Conservation (phyloP, 345 rosid species). For the Arabis hirsuta region DNA sequence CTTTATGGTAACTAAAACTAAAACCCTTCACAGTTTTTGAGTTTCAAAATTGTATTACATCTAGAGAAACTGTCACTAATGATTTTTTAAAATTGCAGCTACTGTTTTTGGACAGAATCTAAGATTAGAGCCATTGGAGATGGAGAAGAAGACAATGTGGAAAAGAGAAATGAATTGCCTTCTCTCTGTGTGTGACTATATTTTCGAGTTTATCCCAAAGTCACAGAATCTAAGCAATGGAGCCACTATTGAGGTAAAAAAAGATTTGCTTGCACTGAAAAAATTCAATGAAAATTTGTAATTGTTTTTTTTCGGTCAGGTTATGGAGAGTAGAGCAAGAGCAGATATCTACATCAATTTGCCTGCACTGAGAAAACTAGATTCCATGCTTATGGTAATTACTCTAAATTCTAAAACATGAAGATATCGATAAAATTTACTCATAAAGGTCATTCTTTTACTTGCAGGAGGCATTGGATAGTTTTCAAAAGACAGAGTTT, state of each 20-base stretch:
- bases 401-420: neutral
- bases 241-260: slow-evolving; percentile 62
- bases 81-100: slow-evolving; percentile 49
- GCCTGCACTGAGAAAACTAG: slow-evolving; percentile 87
- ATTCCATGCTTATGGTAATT: slow-evolving; percentile 83
- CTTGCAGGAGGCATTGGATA: slow-evolving; percentile 75
- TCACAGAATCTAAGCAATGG: slow-evolving; percentile 63
- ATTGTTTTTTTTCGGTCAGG: slow-evolving; percentile 44
- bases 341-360: slow-evolving; percentile 81
- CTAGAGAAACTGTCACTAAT: neutral
- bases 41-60: slow-evolving; percentile 2
- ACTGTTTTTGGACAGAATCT: slow-evolving; percentile 87
- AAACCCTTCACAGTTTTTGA: neutral
- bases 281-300: no score
- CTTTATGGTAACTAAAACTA: slow-evolving; percentile 64
- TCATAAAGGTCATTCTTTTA: neutral
- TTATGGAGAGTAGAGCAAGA: slow-evolving; percentile 74
- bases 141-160: slow-evolving; percentile 83
- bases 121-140: slow-evolving; percentile 80
- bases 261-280: neutral
- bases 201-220: slow-evolving; percentile 66
- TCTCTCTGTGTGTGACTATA: slow-evolving; percentile 79
- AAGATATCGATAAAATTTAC: neutral
- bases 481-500: slow-evolving; percentile 78
- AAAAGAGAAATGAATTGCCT: slow-evolving; percentile 92